phyloP scores from a whole-genome alignment of 2,329 filamentous ascomycete genomes.

The Fusarium sp. region DNA sequence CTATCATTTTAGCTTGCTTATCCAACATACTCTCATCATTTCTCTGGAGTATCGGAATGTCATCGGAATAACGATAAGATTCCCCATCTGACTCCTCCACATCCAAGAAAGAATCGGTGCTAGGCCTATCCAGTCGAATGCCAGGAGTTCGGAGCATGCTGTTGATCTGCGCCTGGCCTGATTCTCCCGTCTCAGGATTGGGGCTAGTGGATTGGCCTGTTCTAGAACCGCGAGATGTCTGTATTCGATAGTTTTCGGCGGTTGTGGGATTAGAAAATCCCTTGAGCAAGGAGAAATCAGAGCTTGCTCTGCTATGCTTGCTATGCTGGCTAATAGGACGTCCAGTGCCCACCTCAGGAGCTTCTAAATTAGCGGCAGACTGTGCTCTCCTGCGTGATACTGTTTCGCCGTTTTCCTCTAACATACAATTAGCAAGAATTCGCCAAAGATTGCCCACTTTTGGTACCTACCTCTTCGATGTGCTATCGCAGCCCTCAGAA shows the following conservation, averaged over 20 bases:
- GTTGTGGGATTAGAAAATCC: conserved; percentile 65
- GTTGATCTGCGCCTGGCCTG: conserved; percentile 57
- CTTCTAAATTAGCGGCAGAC: conserved; percentile 72
- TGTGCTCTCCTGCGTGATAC: conserved; percentile 68
- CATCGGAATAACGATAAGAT: conserved; percentile 74
- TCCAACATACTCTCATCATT: conserved; percentile 72
- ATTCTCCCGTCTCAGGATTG: conserved; percentile 39
- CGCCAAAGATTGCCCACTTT: background rate
- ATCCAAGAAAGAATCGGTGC: conserved; percentile 71
- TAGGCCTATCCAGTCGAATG: conserved; percentile 64
- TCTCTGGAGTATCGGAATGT: conserved; percentile 75
- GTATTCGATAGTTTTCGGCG: conserved; percentile 52
- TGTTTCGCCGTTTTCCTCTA: conserved; percentile 60
- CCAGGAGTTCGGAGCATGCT: conserved; percentile 66
- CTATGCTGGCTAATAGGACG: conserved; percentile 71
- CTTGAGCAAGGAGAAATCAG: conserved; percentile 73
- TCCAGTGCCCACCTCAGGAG: conserved; percentile 62
- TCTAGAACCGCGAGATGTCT: conserved; percentile 53
- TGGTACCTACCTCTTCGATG: conserved; percentile 72
- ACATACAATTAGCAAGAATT: background rate
- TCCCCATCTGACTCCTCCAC: conserved; percentile 79
- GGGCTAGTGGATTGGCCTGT: conserved; percentile 41
- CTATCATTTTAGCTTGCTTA: conserved; percentile 63
- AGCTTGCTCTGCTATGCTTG: conserved; percentile 78
- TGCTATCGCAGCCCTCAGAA: conserved; percentile 78